Percentiles rank a stretch among this genome's conserved stretches.
These are phyloP conservation scores for Stromatinia cepivora DNA, from an alignment of 2,329 filamentous ascomycete genomes.

Conservation along the genomic window DNA sequence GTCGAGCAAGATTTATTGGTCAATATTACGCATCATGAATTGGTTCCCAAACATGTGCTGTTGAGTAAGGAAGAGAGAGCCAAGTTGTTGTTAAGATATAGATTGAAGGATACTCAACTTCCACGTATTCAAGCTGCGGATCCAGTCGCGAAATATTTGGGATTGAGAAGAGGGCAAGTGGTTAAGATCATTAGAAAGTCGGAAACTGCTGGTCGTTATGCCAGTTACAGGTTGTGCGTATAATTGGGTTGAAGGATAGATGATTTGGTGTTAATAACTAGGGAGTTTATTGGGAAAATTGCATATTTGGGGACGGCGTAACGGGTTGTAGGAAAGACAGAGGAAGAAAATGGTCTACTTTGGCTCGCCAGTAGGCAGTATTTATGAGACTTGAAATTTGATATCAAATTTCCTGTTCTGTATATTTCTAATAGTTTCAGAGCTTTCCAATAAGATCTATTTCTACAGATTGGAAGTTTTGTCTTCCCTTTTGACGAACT, in stretches of 20 bases:
- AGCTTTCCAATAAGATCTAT: conserved; percentile 13
- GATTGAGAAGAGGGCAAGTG: conserved; percentile 86
- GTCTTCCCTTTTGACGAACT: background rate
- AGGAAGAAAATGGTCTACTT: conserved; percentile 10
- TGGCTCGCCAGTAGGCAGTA: background rate
- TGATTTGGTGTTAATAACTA: conserved; percentile 26
- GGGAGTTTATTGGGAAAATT: conserved; percentile 31
- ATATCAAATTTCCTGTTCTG: background rate
- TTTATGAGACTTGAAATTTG: background rate
- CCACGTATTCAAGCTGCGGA: conserved; percentile 89
- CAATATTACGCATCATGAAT: conserved; percentile 97
- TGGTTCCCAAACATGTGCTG: conserved; percentile 90
- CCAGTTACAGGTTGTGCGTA: conserved; percentile 80
- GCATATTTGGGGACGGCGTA: conserved; percentile 21
- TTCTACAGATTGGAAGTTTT: background rate
- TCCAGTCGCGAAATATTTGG: conserved; percentile 88
- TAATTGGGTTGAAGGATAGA: conserved; percentile 40
- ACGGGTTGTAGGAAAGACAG: conserved; percentile 7
- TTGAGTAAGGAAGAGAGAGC: conserved; percentile 88
- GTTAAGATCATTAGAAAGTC: conserved; percentile 97
- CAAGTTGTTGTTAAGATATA: conserved; percentile 82
- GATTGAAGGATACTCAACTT: conserved; percentile 95
- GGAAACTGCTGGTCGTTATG: conserved; percentile 94
- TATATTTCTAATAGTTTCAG: conserved; percentile 13
- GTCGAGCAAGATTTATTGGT: conserved; percentile 93